These are phyloP conservation scores for Diddensiella caesifluorescens DNA, from an alignment of 805 yeast genomes.

Conservation along the genomic window DNA sequence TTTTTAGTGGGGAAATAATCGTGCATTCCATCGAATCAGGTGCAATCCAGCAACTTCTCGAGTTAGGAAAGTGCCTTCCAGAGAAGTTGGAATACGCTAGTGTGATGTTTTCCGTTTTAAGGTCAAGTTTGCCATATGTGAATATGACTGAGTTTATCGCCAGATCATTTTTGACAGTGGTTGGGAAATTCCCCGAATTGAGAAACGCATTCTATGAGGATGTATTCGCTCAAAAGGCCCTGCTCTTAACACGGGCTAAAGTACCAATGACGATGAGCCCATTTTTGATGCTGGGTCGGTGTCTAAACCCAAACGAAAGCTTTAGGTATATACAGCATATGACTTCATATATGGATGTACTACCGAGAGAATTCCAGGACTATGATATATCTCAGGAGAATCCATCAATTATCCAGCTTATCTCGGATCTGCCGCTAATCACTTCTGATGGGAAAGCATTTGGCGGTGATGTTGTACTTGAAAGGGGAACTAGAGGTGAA, in stretches of 20 bases:
- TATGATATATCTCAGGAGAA: constrained; percentile 43
- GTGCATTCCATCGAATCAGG: constrained; percentile 10
- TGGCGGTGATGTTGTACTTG: constrained; percentile 41
- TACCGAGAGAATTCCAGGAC: constrained; percentile 37
- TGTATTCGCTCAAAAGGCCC: constrained; percentile 39
- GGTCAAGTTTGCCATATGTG: constrained; percentile 44
- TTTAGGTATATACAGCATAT: constrained; percentile 53
- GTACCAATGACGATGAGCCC: constrained; percentile 62
- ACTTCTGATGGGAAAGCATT: constrained; percentile 36
- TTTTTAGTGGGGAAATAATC: constrained; percentile 4
- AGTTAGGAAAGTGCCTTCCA: constrained; percentile 8
- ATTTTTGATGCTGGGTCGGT: constrained; percentile 51
- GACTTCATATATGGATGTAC: constrained; percentile 54
- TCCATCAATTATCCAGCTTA: constrained; percentile 48
- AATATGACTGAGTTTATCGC: constrained; percentile 44
- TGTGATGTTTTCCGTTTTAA: constrained; percentile 22
- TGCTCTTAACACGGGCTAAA: constrained; percentile 61
- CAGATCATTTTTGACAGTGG: constrained; percentile 38
- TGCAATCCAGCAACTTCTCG: constrained; percentile 7
- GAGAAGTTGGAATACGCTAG: constrained; percentile 9
- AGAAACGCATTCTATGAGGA: constrained; percentile 44
- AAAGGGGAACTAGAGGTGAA: constrained; percentile 64
- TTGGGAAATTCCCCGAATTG: constrained; percentile 41
- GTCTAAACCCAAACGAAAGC: constrained; percentile 59
- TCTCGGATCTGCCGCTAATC: constrained; percentile 43